Base-by-base conservation (phyloP, 2,329 filamentous ascomycete genomes). In the Clarireedia homoeocarpa region DNA sequence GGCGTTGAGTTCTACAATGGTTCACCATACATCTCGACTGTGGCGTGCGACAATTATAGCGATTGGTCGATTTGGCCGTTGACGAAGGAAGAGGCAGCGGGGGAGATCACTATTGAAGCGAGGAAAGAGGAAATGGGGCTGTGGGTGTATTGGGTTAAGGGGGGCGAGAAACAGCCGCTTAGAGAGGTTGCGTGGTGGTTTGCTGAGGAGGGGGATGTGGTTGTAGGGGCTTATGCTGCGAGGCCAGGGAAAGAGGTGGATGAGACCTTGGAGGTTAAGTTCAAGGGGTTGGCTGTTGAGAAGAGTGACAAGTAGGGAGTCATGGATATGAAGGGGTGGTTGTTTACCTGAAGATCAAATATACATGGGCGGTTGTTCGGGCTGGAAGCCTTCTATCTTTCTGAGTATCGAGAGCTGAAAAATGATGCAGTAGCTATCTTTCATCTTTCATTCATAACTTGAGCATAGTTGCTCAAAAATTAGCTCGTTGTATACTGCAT, bases 161-260 rank as follows among this genome's bases (percentile, higher is more conserved):
- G 17, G 6, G 52, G 24, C n/a, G 53, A 51, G 27, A 51, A 12
- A 12, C 17, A 40, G 42, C 53, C 53, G 15, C 7, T 55, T 12
- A 55, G 53, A 12, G 53, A 55, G 30, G 24, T 55, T 15, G 27
- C 39, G 1, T 55, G 53, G 53, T 51, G 45, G n/a, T 55, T 55
- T 30, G 48, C 27, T 2, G 42, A 55, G 34, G 53, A 51, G 20
- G 53, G 17, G 7, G 50, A 49, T 23, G 7, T 27, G 1, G 38
- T n/a, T 4, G 48, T 46, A 4, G 40, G 53, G 1, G 38, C 53
- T 5, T 45, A 50, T 46, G 53, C 48, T 26, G 50, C 48, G 24
- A 45, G 53, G n/a, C 53, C 53, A 7, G 53, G n/a, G 40, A 30
- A n/a, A 1, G 42, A 51, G 15, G 48, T 27, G 1, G 46, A 55